Evolutionary conservation across 257 asterid species (phyloP).

Genomic region (Petrea volubilis): DNA sequence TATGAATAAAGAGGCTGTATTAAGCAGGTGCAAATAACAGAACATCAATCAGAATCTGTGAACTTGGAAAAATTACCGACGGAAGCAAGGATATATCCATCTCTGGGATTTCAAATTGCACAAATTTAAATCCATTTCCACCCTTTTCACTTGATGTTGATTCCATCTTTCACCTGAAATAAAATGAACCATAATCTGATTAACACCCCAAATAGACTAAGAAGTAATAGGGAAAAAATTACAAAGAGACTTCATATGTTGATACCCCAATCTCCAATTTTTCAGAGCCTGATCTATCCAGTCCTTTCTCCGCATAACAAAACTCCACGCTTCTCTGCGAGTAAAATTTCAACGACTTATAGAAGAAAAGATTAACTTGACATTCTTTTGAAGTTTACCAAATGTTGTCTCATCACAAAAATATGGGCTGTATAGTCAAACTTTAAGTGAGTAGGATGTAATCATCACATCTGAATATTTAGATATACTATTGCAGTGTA

Average conservation of each 20-base stretch:
- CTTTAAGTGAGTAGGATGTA: not conserved
- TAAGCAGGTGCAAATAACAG: constrained; percentile 12
- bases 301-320: constrained; percentile 26
- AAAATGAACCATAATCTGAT: constrained; percentile 4
- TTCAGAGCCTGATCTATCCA: constrained; percentile 25
- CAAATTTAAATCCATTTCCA: constrained; percentile 30
- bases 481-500: constrained; percentile 11
- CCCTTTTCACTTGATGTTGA: constrained; percentile 26
- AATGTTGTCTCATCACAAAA: not conserved
- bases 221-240: constrained; percentile 8
- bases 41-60: constrained; percentile 8
- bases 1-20: constrained; percentile 13
- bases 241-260: not conserved
- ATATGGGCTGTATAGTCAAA: not conserved
- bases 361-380: constrained; percentile 3
- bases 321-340: constrained; percentile 30
- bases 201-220: constrained; percentile 13
- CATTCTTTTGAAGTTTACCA: not conserved
- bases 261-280: constrained; percentile 25
- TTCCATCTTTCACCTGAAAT: constrained; percentile 50
- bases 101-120: constrained; percentile 76
- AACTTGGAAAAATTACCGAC: constrained; percentile 39
- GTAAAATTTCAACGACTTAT: constrained; percentile 23
- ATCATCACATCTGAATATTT: constrained; percentile 4
- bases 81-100: constrained; percentile 45